Conservation (phyloP, 176 grass and related monocot species). For the Avena atlantica region DNA sequence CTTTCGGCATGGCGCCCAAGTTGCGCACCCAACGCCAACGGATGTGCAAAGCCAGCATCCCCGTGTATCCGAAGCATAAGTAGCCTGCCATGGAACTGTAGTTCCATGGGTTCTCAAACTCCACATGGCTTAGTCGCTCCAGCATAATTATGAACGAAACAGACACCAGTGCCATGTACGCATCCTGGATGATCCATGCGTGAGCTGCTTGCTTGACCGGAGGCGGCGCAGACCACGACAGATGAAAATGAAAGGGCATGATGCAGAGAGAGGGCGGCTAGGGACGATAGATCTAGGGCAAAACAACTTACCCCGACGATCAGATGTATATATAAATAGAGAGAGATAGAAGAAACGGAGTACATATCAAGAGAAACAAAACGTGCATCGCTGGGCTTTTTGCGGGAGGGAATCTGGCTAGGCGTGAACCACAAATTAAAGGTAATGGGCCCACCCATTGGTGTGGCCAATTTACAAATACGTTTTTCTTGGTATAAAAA, state of each 20-base stretch:
- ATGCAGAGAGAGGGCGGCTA: not conserved
- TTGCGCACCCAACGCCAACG: slow-evolving; percentile 11
- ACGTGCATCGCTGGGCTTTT: too few species aligned
- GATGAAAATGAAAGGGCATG: slow-evolving; percentile 7
- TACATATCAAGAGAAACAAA: too few species aligned
- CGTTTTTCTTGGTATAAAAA: too few species aligned
- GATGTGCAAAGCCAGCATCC: not conserved
- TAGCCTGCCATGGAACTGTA: not conserved
- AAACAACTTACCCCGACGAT: too few species aligned
- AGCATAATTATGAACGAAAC: not conserved
- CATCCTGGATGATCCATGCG: not conserved
- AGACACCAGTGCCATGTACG: not conserved
- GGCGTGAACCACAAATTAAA: too few species aligned
- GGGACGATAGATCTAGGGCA: too few species aligned
- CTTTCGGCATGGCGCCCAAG: not conserved
- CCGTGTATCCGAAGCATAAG: not conserved
- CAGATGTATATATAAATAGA: too few species aligned
- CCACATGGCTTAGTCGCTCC: not conserved
- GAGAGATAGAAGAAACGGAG: too few species aligned
- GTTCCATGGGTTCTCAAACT: not conserved
- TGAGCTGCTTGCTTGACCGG: not conserved
- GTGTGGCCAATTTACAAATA: too few species aligned
- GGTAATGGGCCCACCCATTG: too few species aligned
- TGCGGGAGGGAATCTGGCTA: too few species aligned
- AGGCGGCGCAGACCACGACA: slow-evolving; percentile 1